These are phyloP conservation scores for Theobroma grandiflorum DNA, from an alignment of 441 rosid genomes.

Conservation along the genomic window DNA sequence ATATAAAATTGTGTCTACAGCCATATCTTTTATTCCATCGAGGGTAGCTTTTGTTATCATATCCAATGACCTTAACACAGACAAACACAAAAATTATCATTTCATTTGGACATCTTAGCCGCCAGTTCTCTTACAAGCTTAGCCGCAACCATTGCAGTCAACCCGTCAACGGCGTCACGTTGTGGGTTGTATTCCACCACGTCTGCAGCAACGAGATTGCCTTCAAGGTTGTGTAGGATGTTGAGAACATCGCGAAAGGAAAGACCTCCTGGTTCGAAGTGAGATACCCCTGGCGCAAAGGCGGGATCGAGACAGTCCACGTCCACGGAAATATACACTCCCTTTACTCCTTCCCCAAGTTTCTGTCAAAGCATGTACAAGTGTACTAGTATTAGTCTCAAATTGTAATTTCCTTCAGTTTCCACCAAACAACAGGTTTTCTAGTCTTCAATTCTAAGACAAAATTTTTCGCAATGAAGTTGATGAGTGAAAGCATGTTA, in stretches of 20 bases:
- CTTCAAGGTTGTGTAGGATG: slow-evolving; percentile 88
- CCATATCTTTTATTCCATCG: not conserved
- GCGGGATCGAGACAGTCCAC: slow-evolving; percentile 99
- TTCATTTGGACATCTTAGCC: slow-evolving; percentile 77
- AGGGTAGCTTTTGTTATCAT: not conserved
- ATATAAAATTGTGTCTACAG: no score
- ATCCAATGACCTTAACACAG: not conserved
- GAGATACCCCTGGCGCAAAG: slow-evolving; percentile 98
- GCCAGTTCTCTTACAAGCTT: slow-evolving; percentile 94
- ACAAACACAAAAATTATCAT: slow-evolving; percentile 34
- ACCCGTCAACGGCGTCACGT: slow-evolving; percentile 97
- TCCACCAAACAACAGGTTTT: not conserved
- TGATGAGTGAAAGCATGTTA: not conserved
- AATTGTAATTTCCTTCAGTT: not conserved
- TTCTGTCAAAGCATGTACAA: slow-evolving; percentile 52
- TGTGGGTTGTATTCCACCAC: slow-evolving; percentile 98
- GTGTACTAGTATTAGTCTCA: not conserved
- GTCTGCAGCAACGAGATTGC: slow-evolving; percentile 89
- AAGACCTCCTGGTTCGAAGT: slow-evolving; percentile 98
- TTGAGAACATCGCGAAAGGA: slow-evolving; percentile 92
- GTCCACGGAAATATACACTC: slow-evolving; percentile 88
- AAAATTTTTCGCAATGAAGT: not conserved
- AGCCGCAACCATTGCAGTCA: slow-evolving; percentile 99
- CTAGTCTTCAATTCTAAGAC: not conserved
- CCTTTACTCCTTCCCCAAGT: slow-evolving; percentile 96